phyloP scores from a whole-genome alignment of 2,329 filamentous ascomycete genomes.

The Claviceps cyperi region DNA sequence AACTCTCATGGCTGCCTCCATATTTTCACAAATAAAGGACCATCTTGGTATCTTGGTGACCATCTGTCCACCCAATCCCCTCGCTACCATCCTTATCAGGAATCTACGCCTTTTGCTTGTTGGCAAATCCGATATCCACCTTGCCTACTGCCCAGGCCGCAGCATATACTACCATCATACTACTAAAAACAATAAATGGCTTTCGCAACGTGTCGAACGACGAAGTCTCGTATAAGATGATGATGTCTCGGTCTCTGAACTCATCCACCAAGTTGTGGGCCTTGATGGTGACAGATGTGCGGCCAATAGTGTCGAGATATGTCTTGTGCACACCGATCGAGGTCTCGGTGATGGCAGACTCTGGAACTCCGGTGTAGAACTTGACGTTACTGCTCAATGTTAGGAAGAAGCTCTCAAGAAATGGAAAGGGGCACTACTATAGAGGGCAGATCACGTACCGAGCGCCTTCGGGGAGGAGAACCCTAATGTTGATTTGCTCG shows the following conservation, averaged over 20 bases:
- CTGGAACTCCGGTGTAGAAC: slow-evolving; percentile 59
- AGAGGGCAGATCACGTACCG: slow-evolving; percentile 39
- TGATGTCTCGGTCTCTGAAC: slow-evolving; percentile 64
- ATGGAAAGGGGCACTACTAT: too few relatives aligned
- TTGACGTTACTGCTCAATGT: slow-evolving; percentile 54
- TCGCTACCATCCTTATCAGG: background rate
- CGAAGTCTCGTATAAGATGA: slow-evolving; percentile 82
- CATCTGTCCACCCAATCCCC: background rate
- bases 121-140: slow-evolving; percentile 64
- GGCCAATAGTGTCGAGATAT: slow-evolving; percentile 85
- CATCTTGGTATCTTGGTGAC: background rate
- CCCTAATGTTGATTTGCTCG: slow-evolving; percentile 60
- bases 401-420: slow-evolving; percentile 7
- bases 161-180: slow-evolving; percentile 59
- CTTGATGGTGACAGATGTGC: slow-evolving; percentile 66
- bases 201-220: slow-evolving; percentile 65
- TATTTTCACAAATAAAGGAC: background rate
- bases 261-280: slow-evolving; percentile 85
- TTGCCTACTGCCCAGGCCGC: slow-evolving; percentile 61
- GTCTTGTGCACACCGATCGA: slow-evolving; percentile 57
- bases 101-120: slow-evolving; percentile 18
- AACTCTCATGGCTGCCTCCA: background rate
- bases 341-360: slow-evolving; percentile 43
- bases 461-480: slow-evolving; percentile 84
- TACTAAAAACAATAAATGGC: slow-evolving; percentile 66